Percentiles rank a stretch among this genome's conserved stretches.
phyloP scores from a whole-genome alignment of 352 stramenopile species.

The Plasmopara muralis region DNA sequence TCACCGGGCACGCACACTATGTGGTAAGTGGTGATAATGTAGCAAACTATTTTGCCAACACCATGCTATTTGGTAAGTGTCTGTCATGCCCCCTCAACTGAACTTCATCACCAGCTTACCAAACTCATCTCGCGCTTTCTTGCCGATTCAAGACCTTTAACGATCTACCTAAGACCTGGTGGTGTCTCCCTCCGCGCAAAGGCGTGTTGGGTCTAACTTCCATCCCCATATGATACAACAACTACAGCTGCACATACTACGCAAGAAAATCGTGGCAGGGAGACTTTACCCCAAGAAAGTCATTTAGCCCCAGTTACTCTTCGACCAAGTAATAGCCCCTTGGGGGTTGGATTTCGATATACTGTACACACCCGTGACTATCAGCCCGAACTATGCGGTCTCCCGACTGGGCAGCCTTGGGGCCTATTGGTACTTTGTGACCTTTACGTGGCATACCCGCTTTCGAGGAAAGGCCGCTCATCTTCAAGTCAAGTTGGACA shows the following conservation, averaged over 20 bases:
- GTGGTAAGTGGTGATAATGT: neutral
- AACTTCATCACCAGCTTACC: neutral
- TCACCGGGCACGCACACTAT: no score
- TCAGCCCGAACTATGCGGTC: neutral
- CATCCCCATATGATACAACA: neutral
- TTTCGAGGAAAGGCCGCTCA: neutral
- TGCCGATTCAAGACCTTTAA: neutral
- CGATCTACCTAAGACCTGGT: neutral
- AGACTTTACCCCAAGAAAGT: no score
- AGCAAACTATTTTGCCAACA: neutral
- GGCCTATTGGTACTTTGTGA: neutral
- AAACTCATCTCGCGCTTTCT: neutral
- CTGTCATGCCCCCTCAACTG: neutral
- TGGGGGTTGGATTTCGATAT: neutral
- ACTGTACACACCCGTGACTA: neutral
- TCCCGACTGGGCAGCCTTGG: neutral
- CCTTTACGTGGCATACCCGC: neutral
- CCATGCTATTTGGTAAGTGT: neutral
- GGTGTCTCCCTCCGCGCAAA: neutral
- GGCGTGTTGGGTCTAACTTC: neutral
- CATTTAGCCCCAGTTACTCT: neutral
- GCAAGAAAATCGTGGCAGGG: neutral
- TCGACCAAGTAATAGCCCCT: neutral
- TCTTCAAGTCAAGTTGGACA: neutral
- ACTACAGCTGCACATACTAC: neutral